Conservation (phyloP, 1,284 basidiomycete species). For the Jaminaea rosea region DNA sequence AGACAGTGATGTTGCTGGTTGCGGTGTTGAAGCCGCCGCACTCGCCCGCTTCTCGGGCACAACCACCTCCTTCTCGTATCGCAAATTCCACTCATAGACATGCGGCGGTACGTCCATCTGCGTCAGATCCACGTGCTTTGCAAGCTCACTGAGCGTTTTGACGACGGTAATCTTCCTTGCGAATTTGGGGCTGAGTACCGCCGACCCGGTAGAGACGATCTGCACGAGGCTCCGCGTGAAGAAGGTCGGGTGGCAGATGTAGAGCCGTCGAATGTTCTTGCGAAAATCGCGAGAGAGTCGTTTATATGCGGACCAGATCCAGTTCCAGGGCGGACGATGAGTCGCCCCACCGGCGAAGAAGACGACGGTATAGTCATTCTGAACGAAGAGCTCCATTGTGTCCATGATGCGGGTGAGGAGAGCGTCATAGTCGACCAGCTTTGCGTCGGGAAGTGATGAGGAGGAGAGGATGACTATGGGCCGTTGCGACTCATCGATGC, state of each 20-base stretch:
- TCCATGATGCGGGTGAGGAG: constrained; percentile 53
- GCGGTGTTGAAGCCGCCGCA: too few relatives aligned
- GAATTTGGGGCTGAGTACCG: constrained; percentile 80
- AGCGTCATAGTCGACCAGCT: constrained; percentile 65
- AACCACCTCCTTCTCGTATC: constrained; percentile 13
- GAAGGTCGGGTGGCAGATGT: constrained; percentile 74
- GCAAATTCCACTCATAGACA: constrained; percentile 56
- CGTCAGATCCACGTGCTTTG: constrained; percentile 64
- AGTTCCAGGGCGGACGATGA: constrained; percentile 70
- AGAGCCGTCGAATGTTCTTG: constrained; percentile 76
- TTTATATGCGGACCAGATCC: constrained; percentile 74
- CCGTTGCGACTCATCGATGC: not conserved
- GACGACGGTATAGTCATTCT: constrained; percentile 74
- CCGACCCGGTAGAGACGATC: constrained; percentile 72
- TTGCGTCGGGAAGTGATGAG: constrained; percentile 60
- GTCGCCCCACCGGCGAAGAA: constrained; percentile 72
- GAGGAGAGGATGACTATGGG: constrained; percentile 1
- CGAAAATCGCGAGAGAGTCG: constrained; percentile 53
- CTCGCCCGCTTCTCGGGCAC: constrained; percentile 56
- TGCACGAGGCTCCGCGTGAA: constrained; percentile 61
- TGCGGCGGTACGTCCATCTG: constrained; percentile 74
- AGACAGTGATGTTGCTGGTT: not conserved
- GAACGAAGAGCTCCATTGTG: constrained; percentile 47
- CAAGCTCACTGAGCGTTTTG: constrained; percentile 64
- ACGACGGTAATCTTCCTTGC: constrained; percentile 70